Base-by-base conservation (phyloP, 208 protist species). In the Leishmania amazonensis region DNA sequence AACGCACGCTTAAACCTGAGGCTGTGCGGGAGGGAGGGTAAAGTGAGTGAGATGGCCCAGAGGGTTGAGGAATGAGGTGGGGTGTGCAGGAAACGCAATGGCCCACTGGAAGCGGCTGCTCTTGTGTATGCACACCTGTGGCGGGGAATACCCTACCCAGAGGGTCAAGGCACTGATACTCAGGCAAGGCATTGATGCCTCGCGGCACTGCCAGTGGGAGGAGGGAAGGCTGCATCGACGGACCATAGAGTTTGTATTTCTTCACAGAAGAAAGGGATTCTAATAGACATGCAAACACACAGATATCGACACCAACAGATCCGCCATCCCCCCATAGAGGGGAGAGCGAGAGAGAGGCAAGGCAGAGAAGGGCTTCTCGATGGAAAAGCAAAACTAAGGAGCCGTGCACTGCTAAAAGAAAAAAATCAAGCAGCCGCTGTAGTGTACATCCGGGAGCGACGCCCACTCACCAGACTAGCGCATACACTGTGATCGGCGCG, bases 261-360 rank as follows among this genome's bases (percentile, higher is more conserved):
- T 51, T 45, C 35, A 28, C 1, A 28, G 51, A 13, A 40, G 51
- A 76, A 40, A 40, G 2, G 31, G 3, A 40, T 62, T 76, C 49
- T 76, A 60, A 54, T 76, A 62, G 73, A 76, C 73, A 76, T 76
- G 73, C 35, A 62, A 28, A 75, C 73, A 62, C 51, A 42, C 47
- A 40, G 31, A 76, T 45, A 76, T 9, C 15, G 0, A 42, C 35
- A 13, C 73, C 45, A 54, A 76, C 13, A 76, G 31, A 21, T 11
- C n/a, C 13, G 5, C 51, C 51, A n/a, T 24, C 24, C 31, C 35
- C 38, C 2, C 51, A 76, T 3, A 17, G 24, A 49, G 24, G 28
- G 42, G 6, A 24, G 19, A 28, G 70, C 15, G 28, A 51, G n/a
- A 72, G 42, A 49, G 67, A 17, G 24, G 49, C 70, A 74, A 38